Evolutionary conservation across 2,329 filamentous ascomycete species (phyloP).

Genomic region (Westerdykella aurantiaca): DNA sequence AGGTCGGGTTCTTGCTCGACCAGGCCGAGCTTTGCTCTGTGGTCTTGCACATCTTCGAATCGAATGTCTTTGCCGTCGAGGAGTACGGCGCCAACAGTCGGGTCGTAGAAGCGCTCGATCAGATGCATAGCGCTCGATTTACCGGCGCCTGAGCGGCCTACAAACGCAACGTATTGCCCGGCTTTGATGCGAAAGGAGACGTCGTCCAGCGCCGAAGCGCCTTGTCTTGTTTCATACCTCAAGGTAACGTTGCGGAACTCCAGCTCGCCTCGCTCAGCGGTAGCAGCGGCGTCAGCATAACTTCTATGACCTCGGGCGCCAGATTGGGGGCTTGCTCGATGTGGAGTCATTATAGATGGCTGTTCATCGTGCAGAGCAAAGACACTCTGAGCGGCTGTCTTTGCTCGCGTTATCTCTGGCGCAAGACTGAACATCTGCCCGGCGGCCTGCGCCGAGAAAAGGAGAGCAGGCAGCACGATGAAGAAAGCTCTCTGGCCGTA

Average conservation of each 20-base stretch:
- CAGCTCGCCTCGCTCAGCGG: constrained; percentile 19
- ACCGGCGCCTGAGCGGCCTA: constrained; percentile 43
- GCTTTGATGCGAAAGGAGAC: constrained; percentile 37
- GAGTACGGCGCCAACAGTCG: constrained; percentile 35
- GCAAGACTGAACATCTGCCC: constrained; percentile 45
- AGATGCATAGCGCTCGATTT: constrained; percentile 44
- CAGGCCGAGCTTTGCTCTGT: constrained; percentile 39
- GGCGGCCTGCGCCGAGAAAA: constrained; percentile 44
- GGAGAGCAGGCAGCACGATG: constrained; percentile 42
- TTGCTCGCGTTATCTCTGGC: constrained; percentile 43
- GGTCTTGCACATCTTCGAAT: constrained; percentile 29
- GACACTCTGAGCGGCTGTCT: constrained; percentile 41
- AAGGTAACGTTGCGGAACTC: constrained; percentile 32
- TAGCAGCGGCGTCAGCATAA: not conserved
- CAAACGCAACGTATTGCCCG: constrained; percentile 38
- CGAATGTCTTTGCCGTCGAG: constrained; percentile 41
- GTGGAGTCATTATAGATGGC: constrained; percentile 33
- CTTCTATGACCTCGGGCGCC: not conserved
- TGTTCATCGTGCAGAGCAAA: constrained; percentile 39
- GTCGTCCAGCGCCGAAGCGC: constrained; percentile 30
- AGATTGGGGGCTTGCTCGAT: not conserved
- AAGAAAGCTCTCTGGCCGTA: constrained; percentile 42
- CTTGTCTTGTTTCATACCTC: constrained; percentile 28
- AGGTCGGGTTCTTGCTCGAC: constrained; percentile 45
- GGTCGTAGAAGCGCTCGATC: constrained; percentile 44